Evolutionary conservation across 805 yeast species (phyloP).

Genomic region (Sugiyamaella americana): DNA sequence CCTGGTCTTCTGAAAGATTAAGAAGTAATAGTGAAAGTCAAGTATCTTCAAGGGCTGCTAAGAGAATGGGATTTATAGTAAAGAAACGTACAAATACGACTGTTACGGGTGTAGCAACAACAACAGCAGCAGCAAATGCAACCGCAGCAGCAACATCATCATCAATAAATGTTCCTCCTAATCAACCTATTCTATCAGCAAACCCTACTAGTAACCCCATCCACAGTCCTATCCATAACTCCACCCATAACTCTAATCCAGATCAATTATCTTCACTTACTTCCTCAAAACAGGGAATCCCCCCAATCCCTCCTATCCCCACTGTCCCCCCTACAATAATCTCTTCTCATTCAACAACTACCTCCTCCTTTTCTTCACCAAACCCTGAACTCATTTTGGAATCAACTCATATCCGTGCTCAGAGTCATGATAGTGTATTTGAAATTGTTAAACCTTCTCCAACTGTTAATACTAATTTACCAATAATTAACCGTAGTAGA

Average conservation of each 20-base stretch:
- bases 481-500: neutral
- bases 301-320: neutral
- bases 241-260: neutral
- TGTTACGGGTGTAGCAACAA: neutral
- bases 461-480: neutral
- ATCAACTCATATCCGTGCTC: constrained; percentile 1
- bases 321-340: no score
- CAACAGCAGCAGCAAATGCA: neutral
- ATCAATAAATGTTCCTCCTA: neutral
- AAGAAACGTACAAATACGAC: constrained; percentile 27
- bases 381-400: neutral
- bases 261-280: neutral
- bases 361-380: no score
- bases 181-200: no score
- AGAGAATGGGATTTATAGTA: constrained; percentile 69
- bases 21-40: constrained; percentile 39
- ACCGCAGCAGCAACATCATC: neutral
- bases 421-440: constrained; percentile 7
- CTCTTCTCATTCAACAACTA: no score
- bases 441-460: neutral
- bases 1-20: constrained; percentile 24
- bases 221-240: no score
- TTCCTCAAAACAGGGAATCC: neutral
- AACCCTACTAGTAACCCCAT: no score
- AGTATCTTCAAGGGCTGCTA: constrained; percentile 58